phyloP scores from a whole-genome alignment of 169 alveolate genomes.

The Eimeria brunetti region DNA sequence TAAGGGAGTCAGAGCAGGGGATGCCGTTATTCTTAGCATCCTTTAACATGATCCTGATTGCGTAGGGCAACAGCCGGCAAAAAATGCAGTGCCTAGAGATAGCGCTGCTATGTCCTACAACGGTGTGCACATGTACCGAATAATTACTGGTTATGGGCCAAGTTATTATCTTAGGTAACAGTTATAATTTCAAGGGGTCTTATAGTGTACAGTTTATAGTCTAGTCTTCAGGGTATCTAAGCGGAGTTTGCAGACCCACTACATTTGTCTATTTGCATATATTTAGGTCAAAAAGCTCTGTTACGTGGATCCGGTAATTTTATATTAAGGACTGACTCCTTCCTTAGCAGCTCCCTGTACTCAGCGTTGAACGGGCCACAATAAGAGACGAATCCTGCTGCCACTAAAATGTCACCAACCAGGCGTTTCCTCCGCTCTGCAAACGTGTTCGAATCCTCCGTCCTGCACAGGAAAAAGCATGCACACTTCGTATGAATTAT shows the following conservation, averaged over 20 bases:
- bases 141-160: neutral
- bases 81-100: neutral
- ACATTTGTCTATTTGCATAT: no score
- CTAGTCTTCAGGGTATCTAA: no score
- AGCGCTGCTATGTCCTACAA: neutral
- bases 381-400: slow-evolving; percentile 96
- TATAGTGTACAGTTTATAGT: no score
- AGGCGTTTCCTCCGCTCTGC: slow-evolving; percentile 93
- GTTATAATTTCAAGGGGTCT: no score
- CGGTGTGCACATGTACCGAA: neutral
- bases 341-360: slow-evolving; percentile 93
- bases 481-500: neutral
- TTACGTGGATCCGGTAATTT: neutral
- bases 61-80: neutral
- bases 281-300: neutral
- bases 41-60: slow-evolving; percentile 83
- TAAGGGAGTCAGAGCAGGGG: slow-evolving; percentile 73
- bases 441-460: slow-evolving; percentile 94
- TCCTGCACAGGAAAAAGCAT: slow-evolving; percentile 48
- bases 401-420: slow-evolving; percentile 96
- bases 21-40: slow-evolving; percentile 51
- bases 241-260: no score
- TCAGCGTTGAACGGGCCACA: slow-evolving; percentile 98
- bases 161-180: no score
- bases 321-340: slow-evolving; percentile 83